phyloP scores from a whole-genome alignment of 352 stramenopile species.

The Phytopythium delawarense region DNA sequence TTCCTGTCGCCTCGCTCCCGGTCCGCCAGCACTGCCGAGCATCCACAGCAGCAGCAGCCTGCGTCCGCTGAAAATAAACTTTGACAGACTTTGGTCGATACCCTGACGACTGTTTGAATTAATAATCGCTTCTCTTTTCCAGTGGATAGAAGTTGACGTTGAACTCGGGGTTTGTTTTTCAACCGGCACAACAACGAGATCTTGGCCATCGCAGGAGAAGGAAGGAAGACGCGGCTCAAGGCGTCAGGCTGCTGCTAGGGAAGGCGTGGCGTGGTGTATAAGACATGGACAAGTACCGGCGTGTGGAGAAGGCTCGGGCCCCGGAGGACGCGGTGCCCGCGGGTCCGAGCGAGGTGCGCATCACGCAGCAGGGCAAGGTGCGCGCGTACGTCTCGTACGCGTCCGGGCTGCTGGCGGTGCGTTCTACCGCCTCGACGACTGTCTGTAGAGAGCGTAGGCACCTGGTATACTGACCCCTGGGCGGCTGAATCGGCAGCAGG shows the following conservation, averaged over 20 bases:
- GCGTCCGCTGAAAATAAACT: constrained; percentile 5
- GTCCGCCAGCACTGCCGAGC: background rate
- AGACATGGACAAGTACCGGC: constrained; percentile 82
- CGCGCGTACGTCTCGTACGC: constrained; percentile 80
- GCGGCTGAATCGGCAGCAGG: constrained; percentile 18
- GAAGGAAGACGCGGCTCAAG: too few relatives aligned
- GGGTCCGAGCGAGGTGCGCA: constrained; percentile 76
- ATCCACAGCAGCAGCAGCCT: background rate
- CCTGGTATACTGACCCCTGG: background rate
- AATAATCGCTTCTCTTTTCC: background rate
- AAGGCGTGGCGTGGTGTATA: too few relatives aligned
- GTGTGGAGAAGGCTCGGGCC: constrained; percentile 57
- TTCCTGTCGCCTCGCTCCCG: background rate
- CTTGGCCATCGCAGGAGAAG: too few relatives aligned
- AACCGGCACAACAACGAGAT: background rate
- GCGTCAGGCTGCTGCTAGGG: too few relatives aligned
- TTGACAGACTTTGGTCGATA: background rate
- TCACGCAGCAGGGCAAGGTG: constrained; percentile 80
- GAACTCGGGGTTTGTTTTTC: background rate
- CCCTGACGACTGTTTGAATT: background rate
- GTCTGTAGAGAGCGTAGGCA: too few relatives aligned
- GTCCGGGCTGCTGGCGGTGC: constrained; percentile 62
- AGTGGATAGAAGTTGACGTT: background rate
- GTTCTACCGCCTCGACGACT: constrained; percentile 6
- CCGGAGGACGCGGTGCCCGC: constrained; percentile 38